Evolutionary conservation across 2,329 filamentous ascomycete species (phyloP).

Genomic region (Lecanosticta acicola): DNA sequence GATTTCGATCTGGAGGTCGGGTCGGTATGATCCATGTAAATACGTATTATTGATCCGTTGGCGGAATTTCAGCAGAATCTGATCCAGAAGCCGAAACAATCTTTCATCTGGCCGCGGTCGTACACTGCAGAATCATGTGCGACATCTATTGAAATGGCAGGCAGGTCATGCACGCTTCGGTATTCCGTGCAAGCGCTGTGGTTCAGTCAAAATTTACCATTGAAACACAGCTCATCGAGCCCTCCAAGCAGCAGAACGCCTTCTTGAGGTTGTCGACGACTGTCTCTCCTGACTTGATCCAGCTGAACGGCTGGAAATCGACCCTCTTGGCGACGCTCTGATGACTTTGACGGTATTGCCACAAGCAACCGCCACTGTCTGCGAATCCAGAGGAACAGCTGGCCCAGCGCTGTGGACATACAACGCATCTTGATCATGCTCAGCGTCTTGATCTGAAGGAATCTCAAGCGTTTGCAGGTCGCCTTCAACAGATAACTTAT

Average conservation of each 20-base stretch:
- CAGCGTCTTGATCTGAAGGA: constrained; percentile 1
- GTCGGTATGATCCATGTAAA: too few species aligned
- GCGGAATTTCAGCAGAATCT: too few species aligned
- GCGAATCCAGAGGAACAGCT: constrained; percentile 56
- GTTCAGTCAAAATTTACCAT: not conserved
- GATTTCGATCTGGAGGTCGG: too few species aligned
- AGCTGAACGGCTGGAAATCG: constrained; percentile 8
- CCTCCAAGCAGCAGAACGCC: constrained; percentile 1
- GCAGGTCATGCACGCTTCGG: not conserved
- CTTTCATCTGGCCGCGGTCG: too few species aligned
- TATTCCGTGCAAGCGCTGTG: not conserved
- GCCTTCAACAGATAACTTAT: constrained; percentile 46
- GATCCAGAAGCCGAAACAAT: too few species aligned
- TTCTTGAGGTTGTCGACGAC: constrained; percentile 2
- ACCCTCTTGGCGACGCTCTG: constrained; percentile 16
- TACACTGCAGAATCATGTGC: not conserved
- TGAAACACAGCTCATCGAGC: not conserved
- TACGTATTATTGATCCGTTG: too few species aligned
- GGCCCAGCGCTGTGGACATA: constrained; percentile 63
- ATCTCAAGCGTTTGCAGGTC: constrained; percentile 40
- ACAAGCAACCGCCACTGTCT: constrained; percentile 63
- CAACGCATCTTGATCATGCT: constrained; percentile 45
- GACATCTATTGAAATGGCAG: not conserved
- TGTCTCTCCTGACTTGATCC: constrained; percentile 14
- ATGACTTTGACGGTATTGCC: constrained; percentile 70